Evolutionary conservation across 306 rosid species (phyloP).

Genomic region (Alnus glutinosa): DNA sequence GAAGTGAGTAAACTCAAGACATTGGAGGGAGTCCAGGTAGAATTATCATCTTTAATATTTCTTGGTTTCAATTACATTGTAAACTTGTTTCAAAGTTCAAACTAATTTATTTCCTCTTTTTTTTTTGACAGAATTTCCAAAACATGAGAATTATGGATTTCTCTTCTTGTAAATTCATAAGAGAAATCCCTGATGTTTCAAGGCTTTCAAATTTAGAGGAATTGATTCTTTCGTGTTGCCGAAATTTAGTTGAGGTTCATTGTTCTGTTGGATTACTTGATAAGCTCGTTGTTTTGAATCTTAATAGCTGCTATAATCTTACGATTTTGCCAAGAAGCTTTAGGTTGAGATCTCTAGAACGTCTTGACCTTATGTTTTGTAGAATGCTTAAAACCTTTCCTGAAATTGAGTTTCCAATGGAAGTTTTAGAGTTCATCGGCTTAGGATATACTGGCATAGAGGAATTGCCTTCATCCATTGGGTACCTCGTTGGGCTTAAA

Average conservation of each 20-base stretch:
- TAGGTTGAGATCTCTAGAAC: constrained; percentile 24
- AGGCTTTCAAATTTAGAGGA: constrained; percentile 20
- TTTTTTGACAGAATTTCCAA: constrained; percentile 20
- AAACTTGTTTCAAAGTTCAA: background rate
- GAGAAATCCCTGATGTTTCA: constrained; percentile 29
- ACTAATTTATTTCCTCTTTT: background rate
- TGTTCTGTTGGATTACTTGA: constrained; percentile 33
- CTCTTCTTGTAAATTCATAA: background rate
- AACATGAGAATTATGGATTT: constrained; percentile 21
- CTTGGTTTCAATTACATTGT: background rate
- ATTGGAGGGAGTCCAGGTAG: constrained; percentile 24
- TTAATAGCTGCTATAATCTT: constrained; percentile 16
- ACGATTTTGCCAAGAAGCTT: constrained; percentile 8
- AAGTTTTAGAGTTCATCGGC: no score
- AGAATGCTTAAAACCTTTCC: background rate
- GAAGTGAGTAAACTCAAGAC: constrained; percentile 20
- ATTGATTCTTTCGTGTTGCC: background rate
- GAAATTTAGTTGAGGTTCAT: constrained; percentile 31
- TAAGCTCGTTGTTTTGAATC: constrained; percentile 18
- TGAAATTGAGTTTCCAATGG: background rate
- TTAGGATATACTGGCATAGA: background rate
- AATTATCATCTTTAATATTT: background rate
- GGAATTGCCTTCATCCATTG: background rate
- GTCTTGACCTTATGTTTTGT: background rate
- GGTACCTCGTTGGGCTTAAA: no score